phyloP scores from a whole-genome alignment of 176 grass and related monocot genomes.

The Raddia distichophylla region DNA sequence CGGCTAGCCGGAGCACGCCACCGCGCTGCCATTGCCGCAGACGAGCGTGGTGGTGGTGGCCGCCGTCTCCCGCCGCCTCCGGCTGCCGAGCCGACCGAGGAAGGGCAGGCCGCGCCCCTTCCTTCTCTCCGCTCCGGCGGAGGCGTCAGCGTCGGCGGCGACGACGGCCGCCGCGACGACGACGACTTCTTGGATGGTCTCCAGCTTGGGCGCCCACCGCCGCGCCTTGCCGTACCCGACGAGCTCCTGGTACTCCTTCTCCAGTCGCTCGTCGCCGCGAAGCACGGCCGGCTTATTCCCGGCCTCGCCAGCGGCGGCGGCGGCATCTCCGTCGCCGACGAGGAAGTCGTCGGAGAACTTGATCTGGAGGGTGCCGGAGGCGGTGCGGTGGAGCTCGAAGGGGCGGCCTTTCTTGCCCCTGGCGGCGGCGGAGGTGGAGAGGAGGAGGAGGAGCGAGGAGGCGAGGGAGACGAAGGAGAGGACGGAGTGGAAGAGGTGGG shows the following conservation, averaged over 20 bases:
- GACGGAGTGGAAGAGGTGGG: conserved; percentile 88
- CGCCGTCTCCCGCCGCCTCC: conserved; percentile 23
- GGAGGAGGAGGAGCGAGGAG: conserved; percentile 55
- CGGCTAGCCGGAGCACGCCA: conserved; percentile 54
- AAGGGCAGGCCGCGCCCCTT: conserved; percentile 40
- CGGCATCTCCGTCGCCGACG: conserved; percentile 17
- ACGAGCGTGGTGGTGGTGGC: neutral
- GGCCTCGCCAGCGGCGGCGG: neutral
- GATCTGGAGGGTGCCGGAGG: conserved; percentile 71
- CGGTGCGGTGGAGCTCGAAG: conserved; percentile 79
- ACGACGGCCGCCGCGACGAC: neutral
- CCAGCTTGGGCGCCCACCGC: conserved; percentile 71
- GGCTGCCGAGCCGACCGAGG: conserved; percentile 48
- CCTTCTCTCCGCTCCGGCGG: neutral
- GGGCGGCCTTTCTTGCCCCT: conserved; percentile 40
- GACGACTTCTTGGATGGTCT: conserved; percentile 52
- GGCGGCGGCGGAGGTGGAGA: neutral
- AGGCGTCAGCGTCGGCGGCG: neutral
- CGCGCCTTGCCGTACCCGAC: conserved; percentile 55
- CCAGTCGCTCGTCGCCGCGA: conserved; percentile 52
- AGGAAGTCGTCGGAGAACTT: conserved; percentile 79
- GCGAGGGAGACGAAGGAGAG: conserved; percentile 90
- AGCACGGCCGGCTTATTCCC: conserved; percentile 28
- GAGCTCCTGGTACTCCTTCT: conserved; percentile 87
- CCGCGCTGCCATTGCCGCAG: conserved; percentile 31